These are phyloP conservation scores for Aaosphaeria arxii DNA, from an alignment of 2,329 filamentous ascomycete species.

Conservation along the genomic window DNA sequence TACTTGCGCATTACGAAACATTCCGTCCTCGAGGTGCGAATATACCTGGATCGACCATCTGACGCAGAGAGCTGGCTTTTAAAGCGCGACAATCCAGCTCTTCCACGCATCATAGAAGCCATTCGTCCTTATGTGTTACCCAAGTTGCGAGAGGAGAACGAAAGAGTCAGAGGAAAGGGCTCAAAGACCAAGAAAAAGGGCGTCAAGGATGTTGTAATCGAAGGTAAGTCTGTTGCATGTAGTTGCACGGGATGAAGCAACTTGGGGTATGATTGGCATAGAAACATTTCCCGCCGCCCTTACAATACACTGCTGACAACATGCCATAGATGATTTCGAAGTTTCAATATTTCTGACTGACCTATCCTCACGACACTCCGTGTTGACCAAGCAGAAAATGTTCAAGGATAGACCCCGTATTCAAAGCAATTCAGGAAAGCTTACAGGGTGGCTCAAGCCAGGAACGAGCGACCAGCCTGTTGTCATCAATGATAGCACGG, in stretches of 20 bases:
- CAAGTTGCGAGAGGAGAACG: constrained; percentile 84
- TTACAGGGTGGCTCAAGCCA: constrained; percentile 45
- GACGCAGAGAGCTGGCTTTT: constrained; percentile 82
- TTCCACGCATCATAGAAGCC: constrained; percentile 79
- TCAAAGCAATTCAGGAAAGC: constrained; percentile 44
- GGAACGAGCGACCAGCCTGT: constrained; percentile 43
- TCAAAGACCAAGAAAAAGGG: constrained; percentile 67
- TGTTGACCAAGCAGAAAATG: constrained; percentile 81
- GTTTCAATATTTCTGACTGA: constrained; percentile 92
- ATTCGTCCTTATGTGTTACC: constrained; percentile 84
- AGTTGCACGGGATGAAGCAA: neutral
- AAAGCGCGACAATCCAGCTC: constrained; percentile 69
- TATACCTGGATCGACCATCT: constrained; percentile 89
- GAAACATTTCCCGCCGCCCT: neutral
- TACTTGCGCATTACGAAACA: constrained; percentile 91
- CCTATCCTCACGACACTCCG: constrained; percentile 76
- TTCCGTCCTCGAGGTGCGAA: constrained; percentile 93
- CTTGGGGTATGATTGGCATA: neutral
- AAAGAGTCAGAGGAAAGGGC: constrained; percentile 62
- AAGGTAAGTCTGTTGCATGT: constrained; percentile 56
- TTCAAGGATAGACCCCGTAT: constrained; percentile 49
- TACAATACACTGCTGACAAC: constrained; percentile 9
- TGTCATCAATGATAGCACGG: constrained; percentile 43
- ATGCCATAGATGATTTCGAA: constrained; percentile 81
- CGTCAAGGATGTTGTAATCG: constrained; percentile 82